A percentile compares a stretch with the other conserved stretches of the same genome.
These are phyloP conservation scores for Gaertneriomyces semiglobifer DNA, from an alignment of 192 early-diverging fungal genomes.

Conservation along the genomic window DNA sequence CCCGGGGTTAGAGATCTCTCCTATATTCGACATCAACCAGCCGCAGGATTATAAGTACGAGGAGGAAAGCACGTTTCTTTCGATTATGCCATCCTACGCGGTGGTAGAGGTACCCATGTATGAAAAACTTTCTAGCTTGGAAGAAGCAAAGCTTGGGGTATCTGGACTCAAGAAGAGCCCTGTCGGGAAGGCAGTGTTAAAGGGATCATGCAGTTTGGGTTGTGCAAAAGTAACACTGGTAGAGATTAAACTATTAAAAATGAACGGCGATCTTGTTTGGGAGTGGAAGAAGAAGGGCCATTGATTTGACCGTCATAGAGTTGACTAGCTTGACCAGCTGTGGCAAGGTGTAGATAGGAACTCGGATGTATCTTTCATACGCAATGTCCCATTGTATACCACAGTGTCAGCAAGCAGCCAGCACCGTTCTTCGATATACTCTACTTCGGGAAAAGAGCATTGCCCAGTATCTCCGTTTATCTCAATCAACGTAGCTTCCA, in stretches of 20 bases:
- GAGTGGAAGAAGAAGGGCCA: conserved; percentile 37
- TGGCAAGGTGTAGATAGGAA: too few species aligned
- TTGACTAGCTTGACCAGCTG: too few species aligned
- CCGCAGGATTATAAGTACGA: conserved; percentile 33
- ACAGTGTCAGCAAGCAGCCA: too few species aligned
- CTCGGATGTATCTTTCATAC: too few species aligned
- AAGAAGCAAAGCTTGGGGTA: conserved; percentile 45
- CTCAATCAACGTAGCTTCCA: too few species aligned
- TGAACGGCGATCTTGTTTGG: conserved; percentile 45
- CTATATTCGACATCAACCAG: conserved; percentile 34
- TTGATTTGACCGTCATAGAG: neutral
- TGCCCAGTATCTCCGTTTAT: too few species aligned
- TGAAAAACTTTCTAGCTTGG: conserved; percentile 39
- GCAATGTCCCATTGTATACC: too few species aligned
- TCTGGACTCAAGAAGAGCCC: conserved; percentile 47
- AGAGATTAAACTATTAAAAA: conserved; percentile 36
- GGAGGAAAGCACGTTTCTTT: conserved; percentile 32
- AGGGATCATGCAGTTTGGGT: conserved; percentile 45
- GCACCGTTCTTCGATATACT: too few species aligned
- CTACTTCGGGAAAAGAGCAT: too few species aligned
- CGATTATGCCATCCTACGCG: conserved; percentile 27
- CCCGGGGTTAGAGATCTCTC: conserved; percentile 44
- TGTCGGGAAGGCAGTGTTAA: conserved; percentile 39
- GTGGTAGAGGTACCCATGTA: conserved; percentile 44
- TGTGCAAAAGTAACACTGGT: conserved; percentile 48